Evolutionary conservation across 192 early-diverging fungal genomes (phyloP), one percentile per base, ranked within the genome.

Genomic region (Entophlyctis luteolus): DNA sequence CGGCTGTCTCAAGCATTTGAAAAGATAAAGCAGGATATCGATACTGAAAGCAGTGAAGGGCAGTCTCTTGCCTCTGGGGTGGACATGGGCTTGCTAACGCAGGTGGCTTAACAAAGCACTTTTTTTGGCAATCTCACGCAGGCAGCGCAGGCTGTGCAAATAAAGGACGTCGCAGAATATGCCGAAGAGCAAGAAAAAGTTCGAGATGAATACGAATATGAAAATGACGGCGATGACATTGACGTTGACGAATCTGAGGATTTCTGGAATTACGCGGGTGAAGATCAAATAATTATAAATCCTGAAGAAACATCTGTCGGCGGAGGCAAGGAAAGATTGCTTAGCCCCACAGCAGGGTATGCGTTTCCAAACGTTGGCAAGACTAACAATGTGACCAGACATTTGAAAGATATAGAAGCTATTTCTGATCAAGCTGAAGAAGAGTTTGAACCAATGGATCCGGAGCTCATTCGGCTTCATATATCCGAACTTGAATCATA

Each of bases 161-260:
- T 59, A 22, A 59, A 59, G 27, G 57, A 59, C 38, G 57, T 34
- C 5, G 57, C 37, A 39, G 38, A 18, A 27, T 59, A 59, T 25
- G 38, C 16, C 10, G 5, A 42, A 42, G 57, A 59, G 23, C 54
- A 55, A 27, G 49, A 52, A 6, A 28, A 20, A 27, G 42, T 52
- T 52, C 10, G 22, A 52, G 10, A 52, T 20, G n/a, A n/a, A n/a
- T n/a, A n/a, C n/a, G n/a, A n/a, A n/a, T n/a, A n/a, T 5, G 49
- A 6, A 52, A 10, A 52, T 6, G 54, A 33, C 5, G 54, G 10
- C 5, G 54, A 35, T 1, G 54, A 55, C 4, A 14, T 22, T 14
- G 54, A 55, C 31, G 10, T 4, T 6, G 42, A 12, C 10, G 42
- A 45, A n/a, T 10, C 10, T n/a, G 10, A 12, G 42, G 42, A 45